These are phyloP conservation scores for Tolypocladium tundrense DNA, from an alignment of 2,329 filamentous ascomycete species.

Conservation along the genomic window DNA sequence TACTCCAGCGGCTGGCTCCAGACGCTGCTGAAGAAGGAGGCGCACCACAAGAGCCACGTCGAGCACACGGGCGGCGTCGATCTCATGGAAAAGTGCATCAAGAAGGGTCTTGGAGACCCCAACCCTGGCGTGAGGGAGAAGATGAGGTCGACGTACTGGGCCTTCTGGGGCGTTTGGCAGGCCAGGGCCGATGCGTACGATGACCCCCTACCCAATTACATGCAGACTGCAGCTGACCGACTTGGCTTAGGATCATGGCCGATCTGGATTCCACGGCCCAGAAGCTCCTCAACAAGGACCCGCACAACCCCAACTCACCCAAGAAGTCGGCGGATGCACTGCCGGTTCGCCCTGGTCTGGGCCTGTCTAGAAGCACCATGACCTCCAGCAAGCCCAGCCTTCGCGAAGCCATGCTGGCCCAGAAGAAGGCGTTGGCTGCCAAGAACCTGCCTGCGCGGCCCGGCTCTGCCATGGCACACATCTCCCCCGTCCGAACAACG, in stretches of 20 bases:
- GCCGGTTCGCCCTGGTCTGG: constrained; percentile 45
- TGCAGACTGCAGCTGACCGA: constrained; percentile 9
- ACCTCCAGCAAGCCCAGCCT: constrained; percentile 53
- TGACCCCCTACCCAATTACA: background rate
- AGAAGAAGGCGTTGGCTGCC: constrained; percentile 54
- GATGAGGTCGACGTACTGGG: constrained; percentile 81
- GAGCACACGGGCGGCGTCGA: constrained; percentile 81
- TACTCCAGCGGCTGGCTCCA: constrained; percentile 77
- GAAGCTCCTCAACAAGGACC: constrained; percentile 70
- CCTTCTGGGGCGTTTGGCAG: constrained; percentile 68
- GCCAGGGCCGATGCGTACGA: constrained; percentile 63
- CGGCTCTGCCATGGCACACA: constrained; percentile 53
- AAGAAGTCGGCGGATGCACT: constrained; percentile 37
- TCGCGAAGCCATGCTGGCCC: constrained; percentile 74
- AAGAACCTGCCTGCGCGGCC: constrained; percentile 44
- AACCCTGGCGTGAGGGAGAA: constrained; percentile 85
- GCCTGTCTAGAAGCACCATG: constrained; percentile 54
- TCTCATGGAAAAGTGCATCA: constrained; percentile 76
- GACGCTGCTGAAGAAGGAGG: constrained; percentile 68
- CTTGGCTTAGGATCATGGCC: constrained; percentile 56
- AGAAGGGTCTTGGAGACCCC: constrained; percentile 77
- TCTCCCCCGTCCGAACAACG: constrained; percentile 39
- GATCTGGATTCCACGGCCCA: constrained; percentile 70
- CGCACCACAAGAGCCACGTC: constrained; percentile 67
- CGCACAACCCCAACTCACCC: constrained; percentile 66